Conservation (phyloP, 305 asterid species). For the Solanum hybrid region DNA sequence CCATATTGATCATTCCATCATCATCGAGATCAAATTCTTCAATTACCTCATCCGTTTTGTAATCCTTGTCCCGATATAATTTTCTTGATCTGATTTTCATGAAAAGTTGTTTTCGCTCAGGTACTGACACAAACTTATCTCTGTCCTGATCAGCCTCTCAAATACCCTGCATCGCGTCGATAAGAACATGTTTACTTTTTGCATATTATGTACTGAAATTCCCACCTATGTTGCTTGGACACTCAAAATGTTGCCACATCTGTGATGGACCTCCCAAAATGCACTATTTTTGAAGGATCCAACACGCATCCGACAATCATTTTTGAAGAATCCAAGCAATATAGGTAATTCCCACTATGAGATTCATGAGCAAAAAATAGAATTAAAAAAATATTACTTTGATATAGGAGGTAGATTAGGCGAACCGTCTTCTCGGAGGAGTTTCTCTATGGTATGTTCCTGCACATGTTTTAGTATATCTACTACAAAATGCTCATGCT, state of each 20-base stretch:
- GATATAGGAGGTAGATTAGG: slow-evolving; percentile 36
- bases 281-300: neutral
- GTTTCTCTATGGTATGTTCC: slow-evolving; percentile 27
- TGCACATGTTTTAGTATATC: slow-evolving; percentile 44
- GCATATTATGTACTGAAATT: neutral
- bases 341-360: neutral
- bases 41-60: slow-evolving; percentile 29
- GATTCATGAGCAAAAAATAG: neutral
- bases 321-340: neutral
- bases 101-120: slow-evolving; percentile 39
- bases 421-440: slow-evolving; percentile 34
- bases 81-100: slow-evolving; percentile 28
- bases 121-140: slow-evolving; percentile 34
- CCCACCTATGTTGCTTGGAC: neutral
- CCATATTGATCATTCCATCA: slow-evolving; percentile 41
- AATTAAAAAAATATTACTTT: slow-evolving; percentile 18
- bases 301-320: neutral
- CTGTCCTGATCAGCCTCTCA: slow-evolving; percentile 37
- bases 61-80: slow-evolving; percentile 21
- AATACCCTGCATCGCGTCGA: slow-evolving; percentile 7
- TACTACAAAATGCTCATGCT: slow-evolving; percentile 5
- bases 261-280: neutral
- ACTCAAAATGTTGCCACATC: neutral
- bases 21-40: slow-evolving; percentile 36
- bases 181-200: neutral